phyloP scores from a whole-genome alignment of 2,329 filamentous ascomycete species.

The Cladosporium sp. region DNA sequence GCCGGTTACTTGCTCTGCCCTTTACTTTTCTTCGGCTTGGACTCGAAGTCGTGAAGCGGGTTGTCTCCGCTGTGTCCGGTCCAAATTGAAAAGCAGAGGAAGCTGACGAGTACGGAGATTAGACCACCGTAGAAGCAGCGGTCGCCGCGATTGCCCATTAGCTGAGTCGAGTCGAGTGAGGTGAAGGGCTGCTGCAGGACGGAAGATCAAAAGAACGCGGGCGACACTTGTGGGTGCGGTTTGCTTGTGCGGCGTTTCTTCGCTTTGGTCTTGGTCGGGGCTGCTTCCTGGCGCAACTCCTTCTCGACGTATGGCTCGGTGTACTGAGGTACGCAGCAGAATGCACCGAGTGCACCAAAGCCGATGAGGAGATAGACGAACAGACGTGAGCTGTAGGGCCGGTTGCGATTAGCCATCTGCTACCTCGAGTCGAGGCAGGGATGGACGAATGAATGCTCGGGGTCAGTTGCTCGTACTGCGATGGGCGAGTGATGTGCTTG shows the following conservation, averaged over 20 bases:
- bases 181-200: background rate
- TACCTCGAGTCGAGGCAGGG: background rate
- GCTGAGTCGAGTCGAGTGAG: background rate
- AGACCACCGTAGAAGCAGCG: conserved; percentile 4
- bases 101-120: background rate
- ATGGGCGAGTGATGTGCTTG: background rate
- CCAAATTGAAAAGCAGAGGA: background rate
- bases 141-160: conserved; percentile 4
- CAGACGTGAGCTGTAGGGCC: conserved; percentile 7
- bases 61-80: conserved; percentile 11
- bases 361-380: background rate
- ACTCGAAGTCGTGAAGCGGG: background rate
- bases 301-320: background rate
- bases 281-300: background rate
- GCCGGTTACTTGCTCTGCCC: background rate
- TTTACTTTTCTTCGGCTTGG: background rate
- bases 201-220: background rate
- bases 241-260: background rate
- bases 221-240: background rate
- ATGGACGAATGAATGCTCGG: background rate
- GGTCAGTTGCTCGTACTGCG: background rate
- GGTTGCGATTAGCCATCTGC: conserved; percentile 5
- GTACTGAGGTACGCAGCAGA: background rate
- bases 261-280: background rate
- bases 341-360: background rate